Evolutionary conservation across 768 basidiomycete genomes (phyloP).

Genomic region (Megacollybia marginata): DNA sequence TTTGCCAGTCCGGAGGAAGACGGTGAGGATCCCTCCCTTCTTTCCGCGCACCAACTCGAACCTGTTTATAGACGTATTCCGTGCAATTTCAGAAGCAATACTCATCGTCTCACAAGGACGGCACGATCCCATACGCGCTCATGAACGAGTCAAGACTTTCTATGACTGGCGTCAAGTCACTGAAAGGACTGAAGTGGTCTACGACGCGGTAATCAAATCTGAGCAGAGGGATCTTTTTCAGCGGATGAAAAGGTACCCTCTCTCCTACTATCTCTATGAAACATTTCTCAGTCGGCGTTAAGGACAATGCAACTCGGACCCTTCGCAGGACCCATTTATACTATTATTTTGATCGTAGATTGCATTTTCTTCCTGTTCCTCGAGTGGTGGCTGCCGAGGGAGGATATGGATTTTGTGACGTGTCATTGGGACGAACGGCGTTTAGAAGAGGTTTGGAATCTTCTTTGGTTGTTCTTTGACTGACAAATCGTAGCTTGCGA

Average conservation of each 20-base stretch:
- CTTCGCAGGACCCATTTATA: slow-evolving; percentile 82
- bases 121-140: slow-evolving; percentile 72
- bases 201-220: slow-evolving; percentile 55
- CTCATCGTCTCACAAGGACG: slow-evolving; percentile 52
- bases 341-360: slow-evolving; percentile 82
- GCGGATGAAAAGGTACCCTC: slow-evolving; percentile 59
- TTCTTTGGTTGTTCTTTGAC: no score
- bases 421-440: no score
- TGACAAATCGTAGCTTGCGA: no score
- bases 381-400: slow-evolving; percentile 78
- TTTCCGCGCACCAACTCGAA: neutral
- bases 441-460: no score
- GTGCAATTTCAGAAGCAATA: slow-evolving; percentile 79
- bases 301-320: slow-evolving; percentile 75
- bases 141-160: slow-evolving; percentile 70
- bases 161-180: slow-evolving; percentile 86
- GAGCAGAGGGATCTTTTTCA: slow-evolving; percentile 68
- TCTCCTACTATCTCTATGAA: neutral
- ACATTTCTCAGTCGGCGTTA: slow-evolving; percentile 1
- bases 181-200: slow-evolving; percentile 77
- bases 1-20: slow-evolving; percentile 93
- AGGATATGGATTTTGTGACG: slow-evolving; percentile 65
- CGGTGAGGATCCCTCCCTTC: slow-evolving; percentile 38
- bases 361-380: slow-evolving; percentile 82
- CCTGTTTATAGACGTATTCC: slow-evolving; percentile 60